These are phyloP conservation scores for Pholiota adiposa DNA, from an alignment of 1,284 basidiomycete genomes.

Conservation along the genomic window DNA sequence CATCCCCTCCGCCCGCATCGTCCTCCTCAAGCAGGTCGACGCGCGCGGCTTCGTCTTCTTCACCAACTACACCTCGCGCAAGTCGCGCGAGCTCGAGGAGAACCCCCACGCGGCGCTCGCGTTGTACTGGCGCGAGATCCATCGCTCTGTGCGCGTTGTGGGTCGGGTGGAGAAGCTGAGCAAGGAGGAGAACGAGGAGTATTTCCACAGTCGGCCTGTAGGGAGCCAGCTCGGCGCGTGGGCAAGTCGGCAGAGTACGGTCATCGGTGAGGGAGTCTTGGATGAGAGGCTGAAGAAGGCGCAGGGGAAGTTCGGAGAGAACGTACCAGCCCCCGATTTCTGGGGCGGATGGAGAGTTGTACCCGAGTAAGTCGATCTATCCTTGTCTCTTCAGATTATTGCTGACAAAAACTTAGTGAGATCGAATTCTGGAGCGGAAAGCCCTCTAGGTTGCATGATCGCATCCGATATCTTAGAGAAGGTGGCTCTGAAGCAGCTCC, in stretches of 20 bases:
- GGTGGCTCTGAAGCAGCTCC: conserved; percentile 51
- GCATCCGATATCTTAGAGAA: conserved; percentile 78
- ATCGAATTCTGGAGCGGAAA: conserved; percentile 95
- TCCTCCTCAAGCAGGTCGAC: conserved; percentile 92
- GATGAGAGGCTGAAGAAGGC: conserved; percentile 63
- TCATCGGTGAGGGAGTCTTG: conserved; percentile 76
- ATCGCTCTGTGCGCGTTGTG: conserved; percentile 83
- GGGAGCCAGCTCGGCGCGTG: conserved; percentile 91
- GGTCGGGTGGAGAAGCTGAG: conserved; percentile 83
- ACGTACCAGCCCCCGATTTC: conserved; percentile 84
- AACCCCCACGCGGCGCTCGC: conserved; percentile 85
- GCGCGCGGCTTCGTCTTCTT: conserved; percentile 90
- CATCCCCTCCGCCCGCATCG: conserved; percentile 87
- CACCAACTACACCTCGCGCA: conserved; percentile 95
- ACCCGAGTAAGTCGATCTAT: conserved; percentile 68
- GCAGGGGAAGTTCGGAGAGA: conserved; percentile 63
- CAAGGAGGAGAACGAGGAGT: conserved; percentile 76
- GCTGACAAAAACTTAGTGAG: conserved; percentile 42
- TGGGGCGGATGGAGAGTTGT: conserved; percentile 98
- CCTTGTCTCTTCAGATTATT: background rate
- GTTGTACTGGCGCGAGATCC: conserved; percentile 92
- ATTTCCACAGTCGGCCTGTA: conserved; percentile 84
- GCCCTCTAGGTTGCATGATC: conserved; percentile 88
- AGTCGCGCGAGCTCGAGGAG: conserved; percentile 78
- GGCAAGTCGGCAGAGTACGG: conserved; percentile 87